Conservation (phyloP, 805 yeast genomes). For the Pichia cabralensis region DNA sequence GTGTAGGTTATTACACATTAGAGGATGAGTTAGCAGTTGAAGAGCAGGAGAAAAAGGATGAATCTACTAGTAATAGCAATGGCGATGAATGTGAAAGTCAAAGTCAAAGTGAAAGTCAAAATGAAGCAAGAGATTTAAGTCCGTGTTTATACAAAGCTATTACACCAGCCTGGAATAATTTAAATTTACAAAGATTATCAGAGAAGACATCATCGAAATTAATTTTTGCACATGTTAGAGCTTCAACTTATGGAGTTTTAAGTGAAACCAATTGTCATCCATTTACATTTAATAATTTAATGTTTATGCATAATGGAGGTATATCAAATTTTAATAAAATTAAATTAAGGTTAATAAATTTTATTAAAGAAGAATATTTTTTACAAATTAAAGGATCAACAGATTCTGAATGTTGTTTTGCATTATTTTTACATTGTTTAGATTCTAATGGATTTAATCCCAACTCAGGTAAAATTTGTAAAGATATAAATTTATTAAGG, state of each 20-base stretch:
- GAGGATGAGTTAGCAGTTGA: conserved; percentile 37
- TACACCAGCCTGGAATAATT: conserved; percentile 97
- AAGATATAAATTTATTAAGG: conserved; percentile 48
- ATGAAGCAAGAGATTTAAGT: conserved; percentile 22
- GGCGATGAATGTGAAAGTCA: too few species aligned
- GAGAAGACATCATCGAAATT: conserved; percentile 76
- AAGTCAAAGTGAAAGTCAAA: too few species aligned
- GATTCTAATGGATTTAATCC: conserved; percentile 73
- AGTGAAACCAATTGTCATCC: conserved; percentile 98
- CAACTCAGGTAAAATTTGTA: conserved; percentile 16
- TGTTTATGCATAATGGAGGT: conserved; percentile 98
- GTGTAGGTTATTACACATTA: conserved; percentile 83
- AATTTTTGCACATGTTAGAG: conserved; percentile 93
- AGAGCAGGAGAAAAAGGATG: neutral
- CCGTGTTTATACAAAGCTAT: conserved; percentile 94
- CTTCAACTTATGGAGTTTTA: conserved; percentile 89
- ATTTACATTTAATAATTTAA: conserved; percentile 71
- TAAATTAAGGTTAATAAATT: conserved; percentile 62
- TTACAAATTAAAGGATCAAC: conserved; percentile 84
- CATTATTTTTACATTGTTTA: conserved; percentile 70
- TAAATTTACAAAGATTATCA: conserved; percentile 76
- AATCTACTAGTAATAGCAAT: too few species aligned
- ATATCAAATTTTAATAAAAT: conserved; percentile 63
- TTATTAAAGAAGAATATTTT: conserved; percentile 73
- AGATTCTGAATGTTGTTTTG: conserved; percentile 93